A percentile compares a stretch with the other conserved stretches of the same genome.
Evolutionary conservation across 495 filamentous ascomycete genomes (phyloP).

Genomic region (Aspergillus diversus): DNA sequence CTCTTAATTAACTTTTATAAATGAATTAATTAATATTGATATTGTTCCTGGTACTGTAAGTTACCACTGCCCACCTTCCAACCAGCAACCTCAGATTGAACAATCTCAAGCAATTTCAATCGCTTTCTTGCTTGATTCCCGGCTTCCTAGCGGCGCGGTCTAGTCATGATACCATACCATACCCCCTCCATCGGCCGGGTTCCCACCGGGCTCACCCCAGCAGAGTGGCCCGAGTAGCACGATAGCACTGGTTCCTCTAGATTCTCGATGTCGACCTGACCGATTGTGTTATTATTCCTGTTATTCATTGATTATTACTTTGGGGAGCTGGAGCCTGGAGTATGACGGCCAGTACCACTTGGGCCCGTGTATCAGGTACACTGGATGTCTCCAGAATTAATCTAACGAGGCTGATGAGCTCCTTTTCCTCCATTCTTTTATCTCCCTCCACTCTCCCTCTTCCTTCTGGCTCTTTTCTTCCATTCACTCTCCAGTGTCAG

Average conservation of each 20-base stretch:
- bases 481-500: slow-evolving; percentile 33
- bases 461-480: slow-evolving; percentile 18
- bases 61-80: neutral
- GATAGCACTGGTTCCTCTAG: neutral
- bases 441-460: slow-evolving; percentile 6
- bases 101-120: too few relatives aligned
- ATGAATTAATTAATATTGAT: slow-evolving; percentile 1
- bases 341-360: neutral
- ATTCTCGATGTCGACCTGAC: neutral
- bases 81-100: neutral
- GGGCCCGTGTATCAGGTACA: slow-evolving; percentile 17
- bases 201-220: neutral
- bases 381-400: slow-evolving; percentile 23
- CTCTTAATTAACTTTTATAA: slow-evolving; percentile 1
- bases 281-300: neutral
- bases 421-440: neutral
- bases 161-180: slow-evolving; percentile 1
- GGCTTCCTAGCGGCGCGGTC: too few relatives aligned
- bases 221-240: neutral
- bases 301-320: slow-evolving; percentile 8
- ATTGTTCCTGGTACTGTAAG: neutral
- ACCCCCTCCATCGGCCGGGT: neutral
- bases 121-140: too few relatives aligned
- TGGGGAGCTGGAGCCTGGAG: neutral
- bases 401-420: slow-evolving; percentile 15